Evolutionary conservation across 2,329 filamentous ascomycete genomes (phyloP), one percentile per base, ranked within the genome.

Genomic region (Fusarium sp.): DNA sequence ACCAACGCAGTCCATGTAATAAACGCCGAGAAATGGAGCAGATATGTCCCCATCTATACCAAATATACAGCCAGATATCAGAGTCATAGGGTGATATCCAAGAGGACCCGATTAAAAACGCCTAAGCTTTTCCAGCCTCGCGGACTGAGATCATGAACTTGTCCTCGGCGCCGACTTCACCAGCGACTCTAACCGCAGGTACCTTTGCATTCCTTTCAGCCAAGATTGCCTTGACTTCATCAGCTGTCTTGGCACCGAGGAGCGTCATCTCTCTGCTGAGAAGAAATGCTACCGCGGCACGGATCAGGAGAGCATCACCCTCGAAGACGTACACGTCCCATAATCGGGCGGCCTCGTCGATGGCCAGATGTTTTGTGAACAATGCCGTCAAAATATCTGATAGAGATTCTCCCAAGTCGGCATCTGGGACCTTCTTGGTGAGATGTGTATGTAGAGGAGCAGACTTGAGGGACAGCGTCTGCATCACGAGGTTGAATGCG

Each of bases 251-350:
- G 10, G 81, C 76, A 8, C 79, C 77, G 1, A 87, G 77, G 3
- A 87, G 74, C 1, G 77, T 71, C 76, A 83, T 83, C 68, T 87
- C 84, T 15, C 78, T 78, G 28, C 79, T 77, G 6, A 85, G 67
- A 19, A 95, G 74, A 15, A 91, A 79, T 0, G 89, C 91, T 0
- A 93, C 88, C 0, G 86, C 89, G 1, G 90, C 90, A 0, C 91
- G 80, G 7, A 94, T 84, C 0, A 93, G 78, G 1, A 91, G 80
- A 1, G 85, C 81, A 64, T 96, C 92, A 25, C 91, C 91, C 72
- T 96, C 92, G 64, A 96, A 92, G 4, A 91, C 87, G 66, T 91
- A 92, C 0, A 94, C 86, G 64, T 96, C 92, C 90, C 91, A 94
- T 11, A 95, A 76, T 3, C 92, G 80, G 2, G 87, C 85, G 5